Conservation (phyloP, 2,329 filamentous ascomycete genomes). For the Hypomyces rosellus region DNA sequence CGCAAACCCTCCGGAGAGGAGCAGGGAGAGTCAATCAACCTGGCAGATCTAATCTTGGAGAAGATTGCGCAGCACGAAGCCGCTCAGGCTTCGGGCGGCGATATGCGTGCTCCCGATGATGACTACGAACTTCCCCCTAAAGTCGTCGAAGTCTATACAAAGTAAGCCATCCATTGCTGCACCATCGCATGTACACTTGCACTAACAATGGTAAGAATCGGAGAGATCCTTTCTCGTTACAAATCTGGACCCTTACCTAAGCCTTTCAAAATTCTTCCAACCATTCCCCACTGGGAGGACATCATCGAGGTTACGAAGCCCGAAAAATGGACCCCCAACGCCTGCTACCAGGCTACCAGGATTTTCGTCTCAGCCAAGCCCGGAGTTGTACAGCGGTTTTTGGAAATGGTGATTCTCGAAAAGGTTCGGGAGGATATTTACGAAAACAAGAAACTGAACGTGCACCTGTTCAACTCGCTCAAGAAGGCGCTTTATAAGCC, state of each 20-base stretch:
- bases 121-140: conserved; percentile 83
- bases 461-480: conserved; percentile 86
- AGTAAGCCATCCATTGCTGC: conserved; percentile 43
- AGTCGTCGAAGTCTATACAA: conserved; percentile 89
- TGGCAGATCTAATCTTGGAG: conserved; percentile 87
- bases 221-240: conserved; percentile 82
- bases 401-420: conserved; percentile 81
- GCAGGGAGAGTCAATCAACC: conserved; percentile 59
- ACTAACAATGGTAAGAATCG: conserved; percentile 50
- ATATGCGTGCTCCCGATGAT: conserved; percentile 59
- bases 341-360: conserved; percentile 80
- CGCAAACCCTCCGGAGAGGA: conserved; percentile 39
- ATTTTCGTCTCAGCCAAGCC: conserved; percentile 88
- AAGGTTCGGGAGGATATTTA: conserved; percentile 90
- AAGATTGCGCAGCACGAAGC: conserved; percentile 93
- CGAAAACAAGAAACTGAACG: conserved; percentile 90
- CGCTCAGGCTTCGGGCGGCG: conserved; percentile 39
- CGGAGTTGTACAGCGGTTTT: conserved; percentile 72
- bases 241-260: conserved; percentile 96
- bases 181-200: too few species aligned
- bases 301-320: conserved; percentile 80
- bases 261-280: conserved; percentile 93
- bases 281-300: conserved; percentile 84
- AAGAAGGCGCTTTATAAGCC: conserved; percentile 94
- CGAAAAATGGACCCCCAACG: conserved; percentile 65